Percentiles rank a stretch among this genome's conserved stretches.
These are phyloP conservation scores for Irpex sp. DNA, from an alignment of 1,284 basidiomycete species.

Conservation along the genomic window DNA sequence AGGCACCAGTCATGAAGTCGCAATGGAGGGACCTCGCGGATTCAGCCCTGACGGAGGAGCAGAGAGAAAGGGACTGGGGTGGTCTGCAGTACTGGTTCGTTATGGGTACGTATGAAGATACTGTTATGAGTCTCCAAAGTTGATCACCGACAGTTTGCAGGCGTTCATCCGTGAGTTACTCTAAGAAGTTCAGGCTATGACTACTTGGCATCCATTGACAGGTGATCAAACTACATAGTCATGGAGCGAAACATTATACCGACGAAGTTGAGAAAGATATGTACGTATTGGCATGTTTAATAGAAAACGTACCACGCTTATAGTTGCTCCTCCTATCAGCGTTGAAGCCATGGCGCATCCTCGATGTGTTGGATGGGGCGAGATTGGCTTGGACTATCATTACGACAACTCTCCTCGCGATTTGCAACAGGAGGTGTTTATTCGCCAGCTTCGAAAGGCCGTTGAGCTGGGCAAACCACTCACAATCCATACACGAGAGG, in stretches of 20 bases:
- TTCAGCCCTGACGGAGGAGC: conserved; percentile 53
- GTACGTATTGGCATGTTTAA: conserved; percentile 35
- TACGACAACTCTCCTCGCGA: conserved; percentile 73
- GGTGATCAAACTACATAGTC: conserved; percentile 35
- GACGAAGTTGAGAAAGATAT: conserved; percentile 67
- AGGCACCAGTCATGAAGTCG: conserved; percentile 54
- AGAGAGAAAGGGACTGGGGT: conserved; percentile 50
- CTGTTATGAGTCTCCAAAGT: neutral
- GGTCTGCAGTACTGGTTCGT: conserved; percentile 73
- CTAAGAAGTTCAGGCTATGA: neutral
- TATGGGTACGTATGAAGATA: conserved; percentile 50
- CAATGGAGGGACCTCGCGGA: conserved; percentile 72
- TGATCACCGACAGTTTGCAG: conserved; percentile 28
- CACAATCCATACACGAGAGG: conserved; percentile 79
- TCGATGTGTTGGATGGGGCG: conserved; percentile 80
- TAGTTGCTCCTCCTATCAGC: conserved; percentile 31
- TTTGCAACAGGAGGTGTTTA: conserved; percentile 62
- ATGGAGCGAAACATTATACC: conserved; percentile 67
- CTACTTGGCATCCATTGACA: no score
- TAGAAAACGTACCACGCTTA: neutral
- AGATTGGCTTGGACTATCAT: conserved; percentile 83
- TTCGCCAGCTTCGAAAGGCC: conserved; percentile 63
- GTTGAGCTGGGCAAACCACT: conserved; percentile 66
- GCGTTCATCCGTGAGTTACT: conserved; percentile 66
- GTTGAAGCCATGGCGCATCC: conserved; percentile 74